phyloP scores from a whole-genome alignment of 2,329 filamentous ascomycete species.

The Teratosphaeria viscida region DNA sequence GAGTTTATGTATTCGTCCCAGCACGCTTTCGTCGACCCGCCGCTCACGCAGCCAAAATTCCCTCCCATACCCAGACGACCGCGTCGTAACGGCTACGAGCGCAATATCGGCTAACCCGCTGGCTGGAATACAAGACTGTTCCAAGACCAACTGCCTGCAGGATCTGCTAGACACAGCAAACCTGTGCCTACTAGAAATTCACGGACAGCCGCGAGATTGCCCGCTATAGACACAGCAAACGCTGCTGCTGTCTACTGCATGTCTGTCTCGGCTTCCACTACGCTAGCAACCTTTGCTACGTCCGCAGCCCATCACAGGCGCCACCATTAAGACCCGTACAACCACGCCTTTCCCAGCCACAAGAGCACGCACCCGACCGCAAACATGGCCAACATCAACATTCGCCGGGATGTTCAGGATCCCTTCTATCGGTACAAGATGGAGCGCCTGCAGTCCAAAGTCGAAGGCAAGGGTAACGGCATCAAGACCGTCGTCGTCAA shows the following conservation, averaged over 20 bases:
- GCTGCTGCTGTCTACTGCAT: constrained; percentile 38
- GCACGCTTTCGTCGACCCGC: constrained; percentile 87
- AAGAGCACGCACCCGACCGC: constrained; percentile 31
- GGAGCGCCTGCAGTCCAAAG: constrained; percentile 97
- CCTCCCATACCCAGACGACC: constrained; percentile 94
- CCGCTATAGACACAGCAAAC: constrained; percentile 17
- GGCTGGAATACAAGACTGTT: not conserved
- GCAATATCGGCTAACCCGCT: constrained; percentile 70
- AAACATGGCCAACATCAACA: constrained; percentile 96
- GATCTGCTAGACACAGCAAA: not conserved
- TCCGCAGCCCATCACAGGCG: constrained; percentile 4
- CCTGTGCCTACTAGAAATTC: not conserved
- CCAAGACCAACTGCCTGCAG: not conserved
- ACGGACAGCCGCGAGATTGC: not conserved
- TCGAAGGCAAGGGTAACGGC: constrained; percentile 98
- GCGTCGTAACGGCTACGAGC: constrained; percentile 71
- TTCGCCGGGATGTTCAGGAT: constrained; percentile 95
- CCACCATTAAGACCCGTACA: not conserved
- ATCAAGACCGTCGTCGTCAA: constrained; percentile 99
- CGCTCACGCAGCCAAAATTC: constrained; percentile 80
- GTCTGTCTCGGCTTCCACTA: constrained; percentile 38
- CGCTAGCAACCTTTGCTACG: constrained; percentile 2
- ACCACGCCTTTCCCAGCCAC: constrained; percentile 1
- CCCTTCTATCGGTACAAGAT: constrained; percentile 99
- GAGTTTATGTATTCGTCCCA: constrained; percentile 98